Evolutionary conservation across 2,329 filamentous ascomycete species (phyloP).

Genomic region (Botrytis galanthina): DNA sequence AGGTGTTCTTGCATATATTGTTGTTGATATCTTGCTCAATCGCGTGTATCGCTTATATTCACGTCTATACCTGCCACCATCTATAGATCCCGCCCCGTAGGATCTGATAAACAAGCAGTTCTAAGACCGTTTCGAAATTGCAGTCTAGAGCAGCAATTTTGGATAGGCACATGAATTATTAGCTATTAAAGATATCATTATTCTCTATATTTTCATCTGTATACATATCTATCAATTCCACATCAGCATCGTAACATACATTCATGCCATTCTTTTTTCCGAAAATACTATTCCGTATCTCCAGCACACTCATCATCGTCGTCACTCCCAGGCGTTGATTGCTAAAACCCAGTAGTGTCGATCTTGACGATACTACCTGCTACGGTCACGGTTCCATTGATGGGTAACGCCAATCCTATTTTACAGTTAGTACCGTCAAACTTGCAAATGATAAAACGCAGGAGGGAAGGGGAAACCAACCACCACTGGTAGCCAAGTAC

Average conservation of each 20-base stretch:
- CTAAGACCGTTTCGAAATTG: background rate
- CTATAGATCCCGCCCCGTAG: background rate
- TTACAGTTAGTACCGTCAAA: background rate
- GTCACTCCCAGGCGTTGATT: background rate
- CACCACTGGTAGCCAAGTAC: constrained; percentile 28
- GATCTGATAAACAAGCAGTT: accelerated
- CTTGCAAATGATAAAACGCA: accelerated
- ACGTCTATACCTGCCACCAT: background rate
- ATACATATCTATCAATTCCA: background rate
- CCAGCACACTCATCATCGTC: background rate
- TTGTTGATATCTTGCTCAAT: background rate
- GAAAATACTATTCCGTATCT: no score
- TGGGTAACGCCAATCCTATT: constrained; percentile 11
- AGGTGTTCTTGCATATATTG: background rate
- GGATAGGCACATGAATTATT: background rate
- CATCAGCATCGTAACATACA: background rate
- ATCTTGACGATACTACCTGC: constrained; percentile 12
- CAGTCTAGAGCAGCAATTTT: background rate
- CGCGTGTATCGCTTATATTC: background rate
- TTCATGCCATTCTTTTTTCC: background rate
- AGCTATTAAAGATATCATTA: background rate
- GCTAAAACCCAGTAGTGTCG: constrained; percentile 2
- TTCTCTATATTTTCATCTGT: background rate
- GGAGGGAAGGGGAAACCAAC: constrained; percentile 9
- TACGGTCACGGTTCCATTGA: constrained; percentile 12